Base-by-base conservation (phyloP, 441 rosid species). In the Omphalea diandra region DNA sequence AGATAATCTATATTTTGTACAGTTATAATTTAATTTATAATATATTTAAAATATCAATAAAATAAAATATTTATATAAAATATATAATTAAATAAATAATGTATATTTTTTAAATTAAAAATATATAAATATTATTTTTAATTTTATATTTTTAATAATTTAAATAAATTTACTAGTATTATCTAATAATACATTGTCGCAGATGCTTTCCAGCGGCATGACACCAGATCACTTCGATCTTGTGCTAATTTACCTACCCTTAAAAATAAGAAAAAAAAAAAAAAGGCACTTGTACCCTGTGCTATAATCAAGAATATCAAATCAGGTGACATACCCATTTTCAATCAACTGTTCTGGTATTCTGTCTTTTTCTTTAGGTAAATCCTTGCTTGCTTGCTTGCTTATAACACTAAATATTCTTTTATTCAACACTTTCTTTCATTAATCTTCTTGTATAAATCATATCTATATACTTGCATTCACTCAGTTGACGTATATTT, bases 311-410 rank as follows among this genome's bases (percentile, higher is more conserved):
- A 49, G 7, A 18, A n/a, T 49, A 49, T 26, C 54, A n/a, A 18
- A 2, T 0, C 24, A 60, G 85, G 69, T 82, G 72, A 72, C 64
- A 73, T 46, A n/a, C 57, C 50, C 63, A 43, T 76, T 47, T 76
- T 76, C 80, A 56, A 38, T 59, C 54, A 60, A 65, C 52, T 52
- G 36, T 44, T 32, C 6, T 22, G 87, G 77, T 83, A 56, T 41
- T 22, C 2, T 17, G 81, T 81, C 81, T 55, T 68, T 75, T 58
- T 76, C 73, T 33, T 47, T 32, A 22, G 72, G 78, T 36, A 40
- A 56, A 54, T 3, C 7, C 56, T 20, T 5, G n/a, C n/a, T n/a
- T n/a, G n/a, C 46, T 22, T 31, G 14, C 36, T 32, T 67, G 36
- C 24, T 50, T 22, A 46, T 20, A 15, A 9, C 58, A 31, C 56